Evolutionary conservation across 1,284 basidiomycete species (phyloP).

Genomic region (Tilletia caries): DNA sequence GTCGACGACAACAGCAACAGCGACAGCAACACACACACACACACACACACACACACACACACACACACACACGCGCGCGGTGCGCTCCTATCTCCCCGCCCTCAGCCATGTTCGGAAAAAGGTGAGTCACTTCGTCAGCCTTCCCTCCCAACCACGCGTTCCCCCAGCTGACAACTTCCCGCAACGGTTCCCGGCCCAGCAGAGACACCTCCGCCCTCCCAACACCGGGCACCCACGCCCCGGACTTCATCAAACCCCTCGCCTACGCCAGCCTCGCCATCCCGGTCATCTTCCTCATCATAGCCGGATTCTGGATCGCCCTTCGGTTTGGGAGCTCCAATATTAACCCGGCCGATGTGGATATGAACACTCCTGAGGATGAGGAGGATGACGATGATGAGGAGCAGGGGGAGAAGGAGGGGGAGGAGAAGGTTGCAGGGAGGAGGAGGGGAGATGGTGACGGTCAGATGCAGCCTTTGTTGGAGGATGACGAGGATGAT

Average conservation of each 20-base stretch:
- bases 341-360: conserved; percentile 5
- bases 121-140: background rate
- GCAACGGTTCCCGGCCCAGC: background rate
- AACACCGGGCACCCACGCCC: conserved; percentile 9
- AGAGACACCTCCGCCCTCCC: background rate
- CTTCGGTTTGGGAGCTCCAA: conserved; percentile 7
- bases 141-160: background rate
- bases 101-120: conserved; percentile 1
- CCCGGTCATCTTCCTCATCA: conserved; percentile 10
- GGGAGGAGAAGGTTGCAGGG: background rate
- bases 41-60: too few relatives aligned
- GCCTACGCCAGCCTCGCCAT: conserved; percentile 1
- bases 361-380: background rate
- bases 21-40: too few relatives aligned
- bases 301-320: conserved; percentile 10
- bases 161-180: background rate
- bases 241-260: conserved; percentile 9
- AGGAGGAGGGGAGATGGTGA: background rate
- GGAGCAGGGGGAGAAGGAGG: background rate
- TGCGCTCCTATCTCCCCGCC: background rate
- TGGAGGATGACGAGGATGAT: conserved; percentile 3
- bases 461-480: background rate
- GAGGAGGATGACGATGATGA: conserved; percentile 4
- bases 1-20: background rate
- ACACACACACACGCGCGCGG: too few relatives aligned